Conservation (phyloP, 345 rosid species). For the Populus simonii region DNA sequence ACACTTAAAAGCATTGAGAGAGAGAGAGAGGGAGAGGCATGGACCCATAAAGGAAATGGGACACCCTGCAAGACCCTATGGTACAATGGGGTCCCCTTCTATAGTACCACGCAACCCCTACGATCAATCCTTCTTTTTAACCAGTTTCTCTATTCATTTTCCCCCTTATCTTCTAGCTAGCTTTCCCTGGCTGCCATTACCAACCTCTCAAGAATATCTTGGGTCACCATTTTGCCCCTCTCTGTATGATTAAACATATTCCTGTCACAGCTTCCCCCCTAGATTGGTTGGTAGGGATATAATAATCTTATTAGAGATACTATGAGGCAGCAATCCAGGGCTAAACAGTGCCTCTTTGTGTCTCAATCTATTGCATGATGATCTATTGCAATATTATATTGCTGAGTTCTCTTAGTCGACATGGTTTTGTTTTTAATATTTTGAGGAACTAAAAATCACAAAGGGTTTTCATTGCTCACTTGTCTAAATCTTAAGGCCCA, state of each 20-base stretch:
- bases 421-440: background rate
- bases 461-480: background rate
- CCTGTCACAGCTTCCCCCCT: background rate
- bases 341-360: background rate
- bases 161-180: conserved; percentile 2
- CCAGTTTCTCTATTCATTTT: conserved; percentile 33
- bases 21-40: background rate
- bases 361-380: background rate
- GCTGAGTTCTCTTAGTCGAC: background rate
- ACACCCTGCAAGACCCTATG: conserved; percentile 19
- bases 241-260: background rate
- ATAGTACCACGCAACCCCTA: conserved; percentile 27
- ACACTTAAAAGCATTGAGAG: conserved; percentile 25
- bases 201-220: background rate
- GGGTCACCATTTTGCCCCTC: conserved; percentile 9
- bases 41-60: conserved; percentile 35
- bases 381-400: background rate
- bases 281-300: background rate
- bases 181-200: background rate
- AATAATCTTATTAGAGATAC: background rate
- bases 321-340: background rate
- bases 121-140: background rate
- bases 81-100: conserved; percentile 21
- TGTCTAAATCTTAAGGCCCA: conserved; percentile 10
- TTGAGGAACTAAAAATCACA: background rate